phyloP scores from a whole-genome alignment of 768 basidiomycete species.

The Trametes cinnabarina region DNA sequence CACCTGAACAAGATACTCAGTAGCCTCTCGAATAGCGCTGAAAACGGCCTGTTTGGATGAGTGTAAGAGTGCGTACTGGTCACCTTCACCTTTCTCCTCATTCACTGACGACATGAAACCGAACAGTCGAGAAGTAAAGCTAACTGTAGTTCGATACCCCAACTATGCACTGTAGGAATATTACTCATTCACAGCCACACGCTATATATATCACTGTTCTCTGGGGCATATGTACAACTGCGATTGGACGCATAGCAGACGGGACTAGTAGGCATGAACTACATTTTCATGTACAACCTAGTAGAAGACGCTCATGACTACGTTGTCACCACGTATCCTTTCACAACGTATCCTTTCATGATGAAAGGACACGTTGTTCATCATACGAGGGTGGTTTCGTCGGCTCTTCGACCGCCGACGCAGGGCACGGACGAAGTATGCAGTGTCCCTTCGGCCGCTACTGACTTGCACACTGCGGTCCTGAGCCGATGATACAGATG shows the following conservation, averaged over 20 bases:
- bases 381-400: no score
- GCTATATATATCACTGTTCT: slow-evolving; percentile 14
- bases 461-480: no score
- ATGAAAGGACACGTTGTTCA: no score
- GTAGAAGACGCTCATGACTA: not conserved
- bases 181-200: slow-evolving; percentile 7
- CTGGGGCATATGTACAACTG: slow-evolving; percentile 5
- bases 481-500: no score
- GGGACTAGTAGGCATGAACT: slow-evolving; percentile 12
- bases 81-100: not conserved
- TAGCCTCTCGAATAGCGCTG: slow-evolving; percentile 12
- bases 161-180: slow-evolving; percentile 22
- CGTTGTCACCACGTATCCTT: slow-evolving; percentile 1
- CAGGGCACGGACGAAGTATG: no score
- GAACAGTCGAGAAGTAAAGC: slow-evolving; percentile 9
- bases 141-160: slow-evolving; percentile 24
- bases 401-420: no score
- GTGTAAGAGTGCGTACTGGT: slow-evolving; percentile 16
- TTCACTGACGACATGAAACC: not conserved
- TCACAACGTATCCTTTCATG: no score
- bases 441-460: no score
- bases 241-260: slow-evolving; percentile 14
- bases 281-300: slow-evolving; percentile 14
- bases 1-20: slow-evolving; percentile 65
- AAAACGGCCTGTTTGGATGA: slow-evolving; percentile 37